Evolutionary conservation across 192 early-diverging fungal genomes (phyloP).

Genomic region (Rhizophagus clarus): DNA sequence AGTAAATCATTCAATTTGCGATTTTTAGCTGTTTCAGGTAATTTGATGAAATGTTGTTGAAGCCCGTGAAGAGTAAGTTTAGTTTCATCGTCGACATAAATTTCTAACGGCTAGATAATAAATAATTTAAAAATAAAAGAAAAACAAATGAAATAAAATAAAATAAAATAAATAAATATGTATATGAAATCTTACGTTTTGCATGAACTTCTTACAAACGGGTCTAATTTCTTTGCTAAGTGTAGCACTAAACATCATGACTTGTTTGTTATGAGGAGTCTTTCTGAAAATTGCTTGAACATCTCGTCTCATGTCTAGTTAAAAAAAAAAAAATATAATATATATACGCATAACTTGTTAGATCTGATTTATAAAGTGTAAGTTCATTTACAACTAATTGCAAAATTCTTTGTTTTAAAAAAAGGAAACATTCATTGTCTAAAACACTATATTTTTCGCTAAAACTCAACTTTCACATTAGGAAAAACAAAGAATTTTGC

Average conservation of each 20-base stretch:
- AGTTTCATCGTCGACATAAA: conserved; percentile 97
- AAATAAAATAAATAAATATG: not conserved
- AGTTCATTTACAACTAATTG: not conserved
- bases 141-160: too few species aligned
- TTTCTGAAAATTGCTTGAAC: conserved; percentile 95
- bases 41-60: conserved; percentile 90
- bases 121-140: conserved; percentile 18
- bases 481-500: not conserved
- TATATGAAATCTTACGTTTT: conserved; percentile 61
- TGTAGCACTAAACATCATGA: conserved; percentile 98
- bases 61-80: conserved; percentile 98
- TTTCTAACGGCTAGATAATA: conserved; percentile 83
- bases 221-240: conserved; percentile 90
- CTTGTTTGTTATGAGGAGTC: conserved; percentile 97
- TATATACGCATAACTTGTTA: not conserved
- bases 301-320: conserved; percentile 93
- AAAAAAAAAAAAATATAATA: conserved; percentile 23
- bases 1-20: conserved; percentile 90
- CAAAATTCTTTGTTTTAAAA: conserved; percentile 2
- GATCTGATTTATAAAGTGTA: not conserved
- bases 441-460: too few species aligned
- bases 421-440: too few species aligned
- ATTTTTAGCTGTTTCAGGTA: conserved; percentile 88
- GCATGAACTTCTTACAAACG: conserved; percentile 98
- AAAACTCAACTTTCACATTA: too few species aligned